Conservation (phyloP, 1,284 basidiomycete genomes). For the Psilocybe mexicana region DNA sequence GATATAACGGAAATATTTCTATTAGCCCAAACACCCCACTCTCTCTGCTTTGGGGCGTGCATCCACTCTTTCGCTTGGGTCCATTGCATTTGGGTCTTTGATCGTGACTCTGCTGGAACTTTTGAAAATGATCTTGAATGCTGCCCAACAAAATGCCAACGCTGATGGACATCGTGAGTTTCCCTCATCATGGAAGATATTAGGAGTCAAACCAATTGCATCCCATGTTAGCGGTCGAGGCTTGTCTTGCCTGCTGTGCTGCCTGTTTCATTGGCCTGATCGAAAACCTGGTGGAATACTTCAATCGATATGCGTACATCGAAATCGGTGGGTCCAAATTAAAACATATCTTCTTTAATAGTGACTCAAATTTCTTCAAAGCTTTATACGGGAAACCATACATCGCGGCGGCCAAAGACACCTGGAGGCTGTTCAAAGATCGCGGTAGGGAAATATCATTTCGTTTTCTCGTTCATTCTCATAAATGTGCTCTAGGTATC, state of each 20-base stretch:
- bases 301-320: constrained; percentile 86
- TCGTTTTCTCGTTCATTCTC: not conserved
- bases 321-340: constrained; percentile 59
- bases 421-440: constrained; percentile 85
- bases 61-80: constrained; percentile 85
- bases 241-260: constrained; percentile 78
- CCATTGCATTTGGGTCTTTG: constrained; percentile 87
- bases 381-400: constrained; percentile 89
- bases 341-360: not conserved
- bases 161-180: constrained; percentile 73
- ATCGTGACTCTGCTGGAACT: constrained; percentile 88
- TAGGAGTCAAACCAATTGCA: not conserved
- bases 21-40: constrained; percentile 71
- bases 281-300: constrained; percentile 72
- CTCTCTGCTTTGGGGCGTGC: constrained; percentile 74
- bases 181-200: not conserved
- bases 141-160: constrained; percentile 67
- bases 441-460: constrained; percentile 47
- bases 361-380: constrained; percentile 24
- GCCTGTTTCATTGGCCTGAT: constrained; percentile 81
- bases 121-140: constrained; percentile 65
- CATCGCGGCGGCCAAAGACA: constrained; percentile 85
- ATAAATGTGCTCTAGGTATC: constrained; percentile 47
- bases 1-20: not conserved
- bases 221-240: constrained; percentile 54